These are phyloP conservation scores for Thermothielavioides terrestris DNA, from an alignment of 495 filamentous ascomycete species.

Conservation along the genomic window DNA sequence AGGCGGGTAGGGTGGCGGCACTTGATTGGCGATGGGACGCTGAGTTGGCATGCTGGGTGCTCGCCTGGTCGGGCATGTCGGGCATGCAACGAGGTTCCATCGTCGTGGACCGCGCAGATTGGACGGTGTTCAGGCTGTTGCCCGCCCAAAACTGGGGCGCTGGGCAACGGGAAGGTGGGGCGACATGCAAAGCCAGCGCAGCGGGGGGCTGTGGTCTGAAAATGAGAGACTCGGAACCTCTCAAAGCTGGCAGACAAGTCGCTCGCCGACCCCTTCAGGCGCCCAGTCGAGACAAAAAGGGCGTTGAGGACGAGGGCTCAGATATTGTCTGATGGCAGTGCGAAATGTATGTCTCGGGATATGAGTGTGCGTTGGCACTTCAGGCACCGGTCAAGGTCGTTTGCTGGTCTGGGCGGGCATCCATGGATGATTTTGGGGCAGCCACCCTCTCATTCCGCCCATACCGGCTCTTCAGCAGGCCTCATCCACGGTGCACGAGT, in stretches of 20 bases:
- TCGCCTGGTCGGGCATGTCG: conserved; percentile 20
- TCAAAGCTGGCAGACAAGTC: not conserved
- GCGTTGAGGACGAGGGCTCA: not conserved
- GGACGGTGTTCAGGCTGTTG: conserved; percentile 10
- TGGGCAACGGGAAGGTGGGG: conserved; percentile 16
- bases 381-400: not conserved
- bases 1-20: conserved; percentile 17
- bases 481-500: no score
- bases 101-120: conserved; percentile 28
- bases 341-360: conserved; percentile 16
- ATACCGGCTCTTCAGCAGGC: not conserved
- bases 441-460: not conserved
- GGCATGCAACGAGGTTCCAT: conserved; percentile 17
- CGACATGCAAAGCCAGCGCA: conserved; percentile 32
- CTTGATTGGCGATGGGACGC: conserved; percentile 19
- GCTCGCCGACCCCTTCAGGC: not conserved
- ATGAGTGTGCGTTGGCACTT: not conserved
- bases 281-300: conserved; percentile 4
- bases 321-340: not conserved
- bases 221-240: not conserved
- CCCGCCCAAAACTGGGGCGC: conserved; percentile 19
- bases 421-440: not conserved
- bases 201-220: conserved; percentile 8
- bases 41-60: conserved; percentile 24
- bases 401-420: conserved; percentile 10